Evolutionary conservation across 1,284 basidiomycete species (phyloP).

Genomic region (Rhodotorula sp.): DNA sequence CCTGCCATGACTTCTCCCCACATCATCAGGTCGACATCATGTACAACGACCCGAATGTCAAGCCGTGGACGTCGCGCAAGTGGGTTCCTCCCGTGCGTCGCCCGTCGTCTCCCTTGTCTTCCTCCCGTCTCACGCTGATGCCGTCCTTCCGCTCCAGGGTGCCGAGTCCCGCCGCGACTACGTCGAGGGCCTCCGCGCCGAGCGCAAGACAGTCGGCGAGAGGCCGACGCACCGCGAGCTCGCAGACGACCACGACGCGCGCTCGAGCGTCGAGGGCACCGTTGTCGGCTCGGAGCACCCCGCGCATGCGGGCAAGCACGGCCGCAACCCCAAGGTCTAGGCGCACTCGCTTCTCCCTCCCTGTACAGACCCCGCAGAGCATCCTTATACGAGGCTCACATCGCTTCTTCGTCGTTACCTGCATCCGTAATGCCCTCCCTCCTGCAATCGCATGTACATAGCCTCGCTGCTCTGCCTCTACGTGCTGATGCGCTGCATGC

Average conservation of each 20-base stretch:
- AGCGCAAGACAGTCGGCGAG: slow-evolving; percentile 24
- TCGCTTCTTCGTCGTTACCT: neutral
- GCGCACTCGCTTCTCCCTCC: neutral
- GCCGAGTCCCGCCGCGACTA: slow-evolving; percentile 34
- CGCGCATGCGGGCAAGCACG: slow-evolving; percentile 2
- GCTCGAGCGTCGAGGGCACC: slow-evolving; percentile 18
- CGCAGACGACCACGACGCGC: slow-evolving; percentile 18
- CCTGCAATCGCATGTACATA: neutral
- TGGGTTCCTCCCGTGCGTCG: slow-evolving; percentile 49
- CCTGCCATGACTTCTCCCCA: neutral
- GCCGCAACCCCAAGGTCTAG: slow-evolving; percentile 3
- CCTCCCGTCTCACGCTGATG: neutral
- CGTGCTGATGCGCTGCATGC: too few species aligned
- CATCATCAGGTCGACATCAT: slow-evolving; percentile 65
- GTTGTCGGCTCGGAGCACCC: slow-evolving; percentile 17
- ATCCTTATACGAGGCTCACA: neutral
- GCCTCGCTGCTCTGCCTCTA: too few species aligned
- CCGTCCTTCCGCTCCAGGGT: neutral
- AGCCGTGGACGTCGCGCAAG: slow-evolving; percentile 65
- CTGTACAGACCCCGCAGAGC: neutral
- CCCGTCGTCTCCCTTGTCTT: neutral
- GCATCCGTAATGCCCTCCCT: neutral
- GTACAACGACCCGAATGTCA: slow-evolving; percentile 70
- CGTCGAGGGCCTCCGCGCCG: slow-evolving; percentile 32
- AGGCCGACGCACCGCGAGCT: slow-evolving; percentile 39